These are phyloP conservation scores for Crithidia mellificae DNA, from an alignment of 208 protist genomes.

Conservation along the genomic window DNA sequence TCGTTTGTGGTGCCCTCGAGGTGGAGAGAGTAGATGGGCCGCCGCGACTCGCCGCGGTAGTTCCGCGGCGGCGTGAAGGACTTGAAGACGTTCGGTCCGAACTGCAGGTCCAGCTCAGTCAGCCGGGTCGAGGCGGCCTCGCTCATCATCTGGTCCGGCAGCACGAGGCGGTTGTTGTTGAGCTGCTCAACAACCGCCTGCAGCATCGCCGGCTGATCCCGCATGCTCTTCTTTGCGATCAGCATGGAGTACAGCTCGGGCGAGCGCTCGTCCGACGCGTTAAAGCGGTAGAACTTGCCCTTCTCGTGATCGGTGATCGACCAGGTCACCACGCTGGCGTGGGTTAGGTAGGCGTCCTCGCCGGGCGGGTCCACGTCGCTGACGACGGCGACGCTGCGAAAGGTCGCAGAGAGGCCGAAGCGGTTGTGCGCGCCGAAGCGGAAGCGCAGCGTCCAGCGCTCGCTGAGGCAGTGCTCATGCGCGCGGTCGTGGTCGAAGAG, in stretches of 20 bases:
- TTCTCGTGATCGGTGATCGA: slow-evolving; percentile 51
- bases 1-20: slow-evolving; percentile 57
- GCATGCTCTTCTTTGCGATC: slow-evolving; percentile 38
- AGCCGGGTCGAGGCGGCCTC: slow-evolving; percentile 25
- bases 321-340: slow-evolving; percentile 45
- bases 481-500: slow-evolving; percentile 42
- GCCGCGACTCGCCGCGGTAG: slow-evolving; percentile 7
- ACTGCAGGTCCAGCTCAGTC: slow-evolving; percentile 45
- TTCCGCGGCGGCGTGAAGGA: background rate
- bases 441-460: slow-evolving; percentile 50
- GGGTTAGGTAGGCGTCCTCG: slow-evolving; percentile 24
- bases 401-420: slow-evolving; percentile 46
- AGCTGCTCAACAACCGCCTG: slow-evolving; percentile 67
- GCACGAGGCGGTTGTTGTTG: slow-evolving; percentile 30
- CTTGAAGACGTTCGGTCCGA: slow-evolving; percentile 34
- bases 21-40: slow-evolving; percentile 49
- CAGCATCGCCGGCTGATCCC: slow-evolving; percentile 41
- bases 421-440: slow-evolving; percentile 41
- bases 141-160: slow-evolving; percentile 46
- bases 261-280: slow-evolving; percentile 41
- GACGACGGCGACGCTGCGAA: slow-evolving; percentile 43
- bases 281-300: slow-evolving; percentile 61
- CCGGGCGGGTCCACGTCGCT: slow-evolving; percentile 40
- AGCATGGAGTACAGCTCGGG: slow-evolving; percentile 46
- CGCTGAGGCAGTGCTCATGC: slow-evolving; percentile 43